phyloP scores from a whole-genome alignment of 169 alveolate genomes.

The Plasmodium cynomolgi region DNA sequence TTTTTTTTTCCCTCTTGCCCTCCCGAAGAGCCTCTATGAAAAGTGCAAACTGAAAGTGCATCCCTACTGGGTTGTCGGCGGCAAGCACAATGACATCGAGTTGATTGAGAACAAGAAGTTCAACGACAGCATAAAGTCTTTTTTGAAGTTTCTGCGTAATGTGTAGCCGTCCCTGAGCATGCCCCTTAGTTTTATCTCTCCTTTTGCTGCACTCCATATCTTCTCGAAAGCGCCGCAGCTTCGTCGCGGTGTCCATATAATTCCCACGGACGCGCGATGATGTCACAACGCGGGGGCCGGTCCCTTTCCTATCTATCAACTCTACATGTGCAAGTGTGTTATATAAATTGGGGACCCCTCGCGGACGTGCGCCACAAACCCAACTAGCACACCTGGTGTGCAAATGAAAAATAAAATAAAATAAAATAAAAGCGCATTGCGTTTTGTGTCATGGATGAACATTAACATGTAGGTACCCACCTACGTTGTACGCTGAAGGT shows the following conservation, averaged over 20 bases:
- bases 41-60: slow-evolving; percentile 65
- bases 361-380: neutral
- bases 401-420: neutral
- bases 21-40: slow-evolving; percentile 55
- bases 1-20: neutral
- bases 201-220: neutral
- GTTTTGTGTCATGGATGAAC: neutral
- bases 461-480: neutral
- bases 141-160: slow-evolving; percentile 49
- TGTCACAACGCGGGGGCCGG: neutral
- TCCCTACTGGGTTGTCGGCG: slow-evolving; percentile 71
- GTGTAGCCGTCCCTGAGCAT: neutral
- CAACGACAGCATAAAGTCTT: slow-evolving; percentile 36
- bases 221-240: neutral
- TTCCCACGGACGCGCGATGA: neutral
- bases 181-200: neutral
- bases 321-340: neutral
- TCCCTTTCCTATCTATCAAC: neutral
- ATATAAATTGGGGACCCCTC: neutral
- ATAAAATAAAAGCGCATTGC: neutral
- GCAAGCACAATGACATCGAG: slow-evolving; percentile 70
- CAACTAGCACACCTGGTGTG: slow-evolving; percentile 7
- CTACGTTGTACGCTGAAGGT: neutral
- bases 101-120: slow-evolving; percentile 51
- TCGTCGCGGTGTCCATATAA: neutral